A percentile compares a stretch with the other conserved stretches of the same genome.
Evolutionary conservation across 2,329 filamentous ascomycete species (phyloP).

Genomic region (Cercospora beticola): DNA sequence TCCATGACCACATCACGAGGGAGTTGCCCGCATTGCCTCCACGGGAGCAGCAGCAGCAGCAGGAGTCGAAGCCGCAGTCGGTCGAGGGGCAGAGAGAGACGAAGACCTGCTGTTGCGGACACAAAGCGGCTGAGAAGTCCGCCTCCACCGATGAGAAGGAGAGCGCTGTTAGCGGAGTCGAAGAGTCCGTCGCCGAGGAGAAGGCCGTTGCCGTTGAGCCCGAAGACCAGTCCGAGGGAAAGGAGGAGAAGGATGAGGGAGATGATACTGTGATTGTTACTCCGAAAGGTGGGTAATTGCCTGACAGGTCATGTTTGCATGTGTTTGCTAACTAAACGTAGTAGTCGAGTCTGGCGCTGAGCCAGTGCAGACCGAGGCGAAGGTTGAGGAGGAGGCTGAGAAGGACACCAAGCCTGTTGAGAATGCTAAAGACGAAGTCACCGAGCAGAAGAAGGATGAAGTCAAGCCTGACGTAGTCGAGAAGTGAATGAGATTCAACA

Average conservation of each 20-base stretch:
- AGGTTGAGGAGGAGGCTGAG: not conserved
- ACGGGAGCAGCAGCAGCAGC: not conserved
- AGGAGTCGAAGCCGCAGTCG: slow-evolving; percentile 5
- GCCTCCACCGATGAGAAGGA: not conserved
- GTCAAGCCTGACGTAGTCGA: not conserved
- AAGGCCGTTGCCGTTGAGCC: slow-evolving; percentile 4
- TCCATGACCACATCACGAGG: slow-evolving; percentile 2
- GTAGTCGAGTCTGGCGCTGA: not conserved
- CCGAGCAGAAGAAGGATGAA: not conserved
- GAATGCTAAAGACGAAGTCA: not conserved
- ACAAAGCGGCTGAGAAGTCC: slow-evolving; percentile 5
- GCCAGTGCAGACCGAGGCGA: not conserved
- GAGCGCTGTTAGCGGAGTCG: not conserved
- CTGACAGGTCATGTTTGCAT: not conserved
- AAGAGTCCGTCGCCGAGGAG: slow-evolving; percentile 2
- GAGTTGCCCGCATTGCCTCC: slow-evolving; percentile 2
- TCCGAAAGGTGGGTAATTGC: not conserved
- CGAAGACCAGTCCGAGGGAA: slow-evolving; percentile 2
- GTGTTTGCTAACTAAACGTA: not conserved
- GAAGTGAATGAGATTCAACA: not conserved
- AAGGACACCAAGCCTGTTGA: not conserved
- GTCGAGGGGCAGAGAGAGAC: slow-evolving; percentile 1
- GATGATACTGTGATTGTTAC: slow-evolving; percentile 14
- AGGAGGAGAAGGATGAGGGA: slow-evolving; percentile 11
- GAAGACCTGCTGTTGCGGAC: not conserved